phyloP scores from a whole-genome alignment of 495 filamentous ascomycete genomes.

The Xylaria curta region DNA sequence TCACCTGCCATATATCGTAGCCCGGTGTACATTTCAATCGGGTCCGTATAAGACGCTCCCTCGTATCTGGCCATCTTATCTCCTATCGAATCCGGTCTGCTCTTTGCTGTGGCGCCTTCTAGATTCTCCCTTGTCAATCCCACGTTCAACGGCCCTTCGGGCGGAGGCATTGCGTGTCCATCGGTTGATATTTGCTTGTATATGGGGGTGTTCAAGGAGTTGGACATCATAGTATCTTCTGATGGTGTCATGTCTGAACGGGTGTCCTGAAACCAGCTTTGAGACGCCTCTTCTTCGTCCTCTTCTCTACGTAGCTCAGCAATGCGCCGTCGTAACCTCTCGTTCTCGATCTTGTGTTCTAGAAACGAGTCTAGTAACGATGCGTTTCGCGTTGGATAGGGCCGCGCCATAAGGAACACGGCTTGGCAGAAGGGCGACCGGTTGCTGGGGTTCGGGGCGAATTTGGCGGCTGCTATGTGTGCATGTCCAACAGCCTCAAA shows the following conservation, averaged over 20 bases:
- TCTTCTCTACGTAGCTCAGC: slow-evolving; percentile 86
- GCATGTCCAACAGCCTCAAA: slow-evolving; percentile 93
- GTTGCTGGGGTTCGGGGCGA: slow-evolving; percentile 66
- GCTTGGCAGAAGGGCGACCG: slow-evolving; percentile 77
- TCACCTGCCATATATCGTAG: slow-evolving; percentile 89
- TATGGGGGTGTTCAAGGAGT: slow-evolving; percentile 30
- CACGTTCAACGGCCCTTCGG: slow-evolving; percentile 69
- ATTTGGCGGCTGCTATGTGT: slow-evolving; percentile 76
- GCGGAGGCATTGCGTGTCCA: slow-evolving; percentile 66
- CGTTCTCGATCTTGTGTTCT: slow-evolving; percentile 98
- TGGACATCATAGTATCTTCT: slow-evolving; percentile 48
- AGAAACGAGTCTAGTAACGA: slow-evolving; percentile 89
- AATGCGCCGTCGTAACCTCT: slow-evolving; percentile 82
- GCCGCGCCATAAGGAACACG: slow-evolving; percentile 92
- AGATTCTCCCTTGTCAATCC: slow-evolving; percentile 79
- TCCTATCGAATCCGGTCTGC: slow-evolving; percentile 72
- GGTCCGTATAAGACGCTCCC: slow-evolving; percentile 77
- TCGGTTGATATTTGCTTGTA: slow-evolving; percentile 40
- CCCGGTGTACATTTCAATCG: slow-evolving; percentile 93
- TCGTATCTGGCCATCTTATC: slow-evolving; percentile 81
- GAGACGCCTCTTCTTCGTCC: slow-evolving; percentile 66
- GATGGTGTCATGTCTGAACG: slow-evolving; percentile 61
- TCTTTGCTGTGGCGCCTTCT: slow-evolving; percentile 74
- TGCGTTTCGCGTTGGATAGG: slow-evolving; percentile 88
- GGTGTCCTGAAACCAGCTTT: slow-evolving; percentile 60